Evolutionary conservation across 768 basidiomycete genomes (phyloP), one percentile per base, ranked within the genome.

Genomic region (Lactarius sp.): DNA sequence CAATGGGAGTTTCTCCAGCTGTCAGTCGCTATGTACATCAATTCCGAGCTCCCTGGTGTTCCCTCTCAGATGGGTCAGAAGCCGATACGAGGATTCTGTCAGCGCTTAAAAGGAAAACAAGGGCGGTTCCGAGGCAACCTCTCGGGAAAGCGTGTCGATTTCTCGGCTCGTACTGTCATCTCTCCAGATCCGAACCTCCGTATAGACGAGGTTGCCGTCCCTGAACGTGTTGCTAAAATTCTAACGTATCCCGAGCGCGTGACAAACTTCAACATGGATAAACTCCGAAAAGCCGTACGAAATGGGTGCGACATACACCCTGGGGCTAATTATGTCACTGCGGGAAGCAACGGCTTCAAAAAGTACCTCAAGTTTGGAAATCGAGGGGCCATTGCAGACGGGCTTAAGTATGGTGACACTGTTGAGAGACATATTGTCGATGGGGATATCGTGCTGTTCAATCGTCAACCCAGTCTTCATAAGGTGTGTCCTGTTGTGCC

Each of bases 171-270:
- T 69, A 99, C 97, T 7, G 97, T 99, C 74, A 99, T 99, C 71
- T 96, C 94, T 1, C 97, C 97, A 1, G 97, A 99, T 75, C 97
- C 97, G n/a, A 99, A 98, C 72, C 77, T 99, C 67, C 87, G 93
- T 56, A 97, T 99, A 71, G 97, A 99, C 73, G 96, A 99, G 77
- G 94, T 99, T 10, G 97, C 97, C 18, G 90, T 99, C 0, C 97
- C 97, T 0, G 90, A 96, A 73, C 88, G 93, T 50, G 92, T 99
- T 12, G 92, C 96, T 10, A 92, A 94, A 75, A 84, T 97, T 56
- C 75, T 99, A 66, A 99, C 97, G 7, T 99, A 95, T 73, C 97
- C 97, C 0, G 96, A 98, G 71, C 85, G 94, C 46, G 97, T 97
- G 34, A 98, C 95, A 2, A 74, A 83, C 7, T 90, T 98, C 75